phyloP scores from a whole-genome alignment of 352 stramenopile species.

The Phytophthora litchii region DNA sequence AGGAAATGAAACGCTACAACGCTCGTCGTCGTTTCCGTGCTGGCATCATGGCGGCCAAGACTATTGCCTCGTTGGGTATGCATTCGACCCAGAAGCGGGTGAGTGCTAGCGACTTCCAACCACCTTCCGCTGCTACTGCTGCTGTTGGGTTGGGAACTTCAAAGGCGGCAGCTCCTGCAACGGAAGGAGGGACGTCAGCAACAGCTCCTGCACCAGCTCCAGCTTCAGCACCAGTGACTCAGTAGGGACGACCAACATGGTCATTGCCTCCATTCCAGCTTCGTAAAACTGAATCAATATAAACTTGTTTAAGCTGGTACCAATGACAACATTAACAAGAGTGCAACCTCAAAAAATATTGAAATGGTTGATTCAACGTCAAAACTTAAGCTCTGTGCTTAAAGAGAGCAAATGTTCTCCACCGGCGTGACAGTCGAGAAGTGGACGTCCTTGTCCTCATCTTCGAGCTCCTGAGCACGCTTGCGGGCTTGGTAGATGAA shows the following conservation, averaged over 20 bases:
- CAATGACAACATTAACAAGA: not conserved
- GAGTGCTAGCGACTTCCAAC: conserved; percentile 43
- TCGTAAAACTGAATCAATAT: conserved; percentile 2
- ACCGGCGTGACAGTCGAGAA: conserved; percentile 56
- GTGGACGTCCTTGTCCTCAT: conserved; percentile 57
- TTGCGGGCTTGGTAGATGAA: conserved; percentile 84
- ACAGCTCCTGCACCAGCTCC: conserved; percentile 3
- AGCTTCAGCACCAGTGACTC: conserved; percentile 9
- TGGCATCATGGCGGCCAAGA: conserved; percentile 82
- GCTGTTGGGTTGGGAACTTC: conserved; percentile 13
- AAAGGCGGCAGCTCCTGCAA: conserved; percentile 6
- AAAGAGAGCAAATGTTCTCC: conserved; percentile 60
- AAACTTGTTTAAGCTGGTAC: conserved; percentile 7
- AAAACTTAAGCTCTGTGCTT: conserved; percentile 27
- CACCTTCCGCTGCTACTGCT: conserved; percentile 27
- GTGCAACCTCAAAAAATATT: conserved; percentile 26
- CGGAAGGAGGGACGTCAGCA: conserved; percentile 8
- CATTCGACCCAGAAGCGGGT: conserved; percentile 55
- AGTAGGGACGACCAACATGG: conserved; percentile 13
- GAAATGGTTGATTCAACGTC: conserved; percentile 25
- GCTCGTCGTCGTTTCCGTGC: conserved; percentile 78
- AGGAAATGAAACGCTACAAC: conserved; percentile 91
- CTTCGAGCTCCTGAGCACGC: conserved; percentile 63
- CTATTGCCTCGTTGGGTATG: conserved; percentile 48
- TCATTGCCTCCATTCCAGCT: not conserved